Evolutionary conservation across 345 rosid species (phyloP).

Genomic region (Sonneratia caseolaris): DNA sequence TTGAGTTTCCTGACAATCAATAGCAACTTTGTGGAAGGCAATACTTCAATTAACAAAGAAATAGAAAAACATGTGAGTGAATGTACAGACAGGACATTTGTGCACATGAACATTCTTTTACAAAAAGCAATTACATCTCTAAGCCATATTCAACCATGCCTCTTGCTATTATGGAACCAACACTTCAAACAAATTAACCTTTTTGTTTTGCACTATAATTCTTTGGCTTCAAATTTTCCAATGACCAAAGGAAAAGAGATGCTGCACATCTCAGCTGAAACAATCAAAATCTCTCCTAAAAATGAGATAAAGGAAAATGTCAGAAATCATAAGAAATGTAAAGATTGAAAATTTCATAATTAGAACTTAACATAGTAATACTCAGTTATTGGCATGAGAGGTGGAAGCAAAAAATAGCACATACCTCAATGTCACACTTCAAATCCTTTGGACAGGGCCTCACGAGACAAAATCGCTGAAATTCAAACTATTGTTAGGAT

Average conservation of each 20-base stretch:
- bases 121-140: neutral
- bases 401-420: constrained; percentile 13
- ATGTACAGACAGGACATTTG: neutral
- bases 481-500: neutral
- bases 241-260: neutral
- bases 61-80: neutral
- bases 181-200: neutral
- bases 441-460: constrained; percentile 89
- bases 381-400: neutral
- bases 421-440: constrained; percentile 88
- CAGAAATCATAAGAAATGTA: neutral
- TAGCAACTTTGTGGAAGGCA: neutral
- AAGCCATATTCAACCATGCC: neutral
- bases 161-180: neutral
- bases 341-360: neutral
- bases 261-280: neutral
- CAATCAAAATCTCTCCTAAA: neutral
- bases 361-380: no score
- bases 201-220: neutral
- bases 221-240: neutral
- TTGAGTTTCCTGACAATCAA: neutral
- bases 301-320: neutral
- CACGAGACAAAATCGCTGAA: constrained; percentile 79
- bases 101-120: neutral
- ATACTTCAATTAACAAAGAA: neutral